Percentiles rank a stretch among this genome's conserved stretches.
These are phyloP conservation scores for Hygrophoropsis aurantiaca DNA, from an alignment of 768 basidiomycete genomes.

Conservation along the genomic window DNA sequence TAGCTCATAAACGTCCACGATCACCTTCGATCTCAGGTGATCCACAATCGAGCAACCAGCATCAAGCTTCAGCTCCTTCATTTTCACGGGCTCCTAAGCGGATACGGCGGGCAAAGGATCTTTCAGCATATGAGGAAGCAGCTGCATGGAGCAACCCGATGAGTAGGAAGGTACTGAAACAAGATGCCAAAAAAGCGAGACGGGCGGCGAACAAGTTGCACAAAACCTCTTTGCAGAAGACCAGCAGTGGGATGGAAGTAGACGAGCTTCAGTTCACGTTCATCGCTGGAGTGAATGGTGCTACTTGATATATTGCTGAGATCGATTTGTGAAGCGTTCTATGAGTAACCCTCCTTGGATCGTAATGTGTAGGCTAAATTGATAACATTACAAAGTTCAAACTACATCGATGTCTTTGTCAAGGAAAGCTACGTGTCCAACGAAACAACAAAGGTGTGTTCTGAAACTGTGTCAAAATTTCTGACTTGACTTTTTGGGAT, in stretches of 20 bases:
- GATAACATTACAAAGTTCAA: no score
- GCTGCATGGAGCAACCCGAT: constrained; percentile 58
- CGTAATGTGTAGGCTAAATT: no score
- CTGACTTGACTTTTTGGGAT: no score
- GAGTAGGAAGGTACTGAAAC: constrained; percentile 58
- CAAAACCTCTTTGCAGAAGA: constrained; percentile 1
- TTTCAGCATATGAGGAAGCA: constrained; percentile 52
- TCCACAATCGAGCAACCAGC: background rate
- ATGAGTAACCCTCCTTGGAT: no score
- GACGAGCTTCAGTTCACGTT: constrained; percentile 17
- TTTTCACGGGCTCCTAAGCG: constrained; percentile 52
- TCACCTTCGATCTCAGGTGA: constrained; percentile 12
- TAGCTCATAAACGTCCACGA: constrained; percentile 3
- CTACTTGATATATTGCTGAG: background rate
- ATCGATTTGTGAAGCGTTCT: background rate
- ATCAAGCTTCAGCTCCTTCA: constrained; percentile 15
- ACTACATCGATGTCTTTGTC: no score
- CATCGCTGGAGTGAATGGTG: constrained; percentile 5
- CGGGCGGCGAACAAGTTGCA: constrained; percentile 43
- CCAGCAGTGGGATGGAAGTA: constrained; percentile 30
- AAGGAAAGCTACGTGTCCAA: no score
- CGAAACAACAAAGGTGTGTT: no score
- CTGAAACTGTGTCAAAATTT: no score
- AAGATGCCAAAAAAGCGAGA: constrained; percentile 60
- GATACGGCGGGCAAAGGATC: constrained; percentile 53